Evolutionary conservation across 257 asterid species (phyloP), one percentile per base, ranked within the genome.

Genomic region (Nicotiana obtusifolia): DNA sequence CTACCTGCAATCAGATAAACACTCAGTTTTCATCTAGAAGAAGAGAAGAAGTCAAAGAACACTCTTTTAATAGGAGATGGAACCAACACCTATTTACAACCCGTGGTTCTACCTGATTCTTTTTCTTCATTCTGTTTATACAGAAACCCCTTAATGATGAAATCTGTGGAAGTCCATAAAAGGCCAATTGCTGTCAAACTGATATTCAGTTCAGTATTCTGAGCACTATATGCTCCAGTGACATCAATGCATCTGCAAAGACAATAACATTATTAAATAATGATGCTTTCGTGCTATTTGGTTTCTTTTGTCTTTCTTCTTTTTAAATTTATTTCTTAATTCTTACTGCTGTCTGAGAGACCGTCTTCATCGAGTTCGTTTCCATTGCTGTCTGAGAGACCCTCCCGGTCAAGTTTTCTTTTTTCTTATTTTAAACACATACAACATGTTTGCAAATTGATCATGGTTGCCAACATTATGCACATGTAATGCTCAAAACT

Each of bases 131-230:
- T 89, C 77, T 84, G 84, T 82, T 57, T 86, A 83, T 60, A 83
- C 30, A 81, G 81, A 82, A 89, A 89, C 65, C 95, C 98, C 92
- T 94, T 95, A 83, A 91, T 89, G 80, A 95, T 86, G 86, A 95
- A 94, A 91, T 94, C 98, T 26, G 97, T 92, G 85, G 98, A 94
- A 35, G 97, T 93, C 99, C 99, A 95, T 54, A 95, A 83, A 83
- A 95, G 92, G 80, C 99, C 99, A 62, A 94, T 85, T 80, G 99
- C 97, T 85, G 99, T 95, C 89, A 95, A 90, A 82, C 99, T 95
- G 88, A 95, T 95, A 86, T 95, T 95, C 87, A 95, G 85, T 82
- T 94, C 99, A 44, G 97, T 92, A 88, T 88, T 89, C 88, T 95
- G 99, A 82, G 93, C 89, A 89, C 99, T 87, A 89, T 90, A 95